These are phyloP conservation scores for Moricandia moricandioides DNA, from an alignment of 345 rosid species.

Conservation along the genomic window DNA sequence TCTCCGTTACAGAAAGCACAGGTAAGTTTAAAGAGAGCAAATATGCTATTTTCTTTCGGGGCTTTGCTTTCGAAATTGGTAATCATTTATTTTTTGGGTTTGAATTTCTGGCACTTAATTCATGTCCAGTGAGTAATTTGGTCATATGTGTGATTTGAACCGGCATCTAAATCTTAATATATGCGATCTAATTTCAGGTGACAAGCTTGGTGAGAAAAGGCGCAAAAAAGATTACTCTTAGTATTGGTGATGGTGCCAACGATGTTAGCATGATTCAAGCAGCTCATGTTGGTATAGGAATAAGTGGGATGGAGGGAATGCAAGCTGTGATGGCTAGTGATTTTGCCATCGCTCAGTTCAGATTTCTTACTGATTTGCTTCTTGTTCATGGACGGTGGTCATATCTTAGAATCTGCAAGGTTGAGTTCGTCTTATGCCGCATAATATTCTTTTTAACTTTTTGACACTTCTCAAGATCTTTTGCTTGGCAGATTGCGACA, in stretches of 20 bases:
- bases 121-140: background rate
- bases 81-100: background rate
- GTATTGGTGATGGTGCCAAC: slow-evolving; percentile 99
- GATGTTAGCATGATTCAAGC: slow-evolving; percentile 99
- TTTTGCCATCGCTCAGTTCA: slow-evolving; percentile 96
- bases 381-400: slow-evolving; percentile 99
- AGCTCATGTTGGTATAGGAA: slow-evolving; percentile 96
- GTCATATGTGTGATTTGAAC: background rate
- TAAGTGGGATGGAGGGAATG: slow-evolving; percentile 97
- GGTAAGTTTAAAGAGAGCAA: slow-evolving; percentile 44
- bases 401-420: slow-evolving; percentile 97
- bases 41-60: background rate
- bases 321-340: slow-evolving; percentile 99
- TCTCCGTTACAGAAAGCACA: slow-evolving; percentile 99
- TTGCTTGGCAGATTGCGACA: background rate
- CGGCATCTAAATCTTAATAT: background rate
- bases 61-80: background rate
- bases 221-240: slow-evolving; percentile 85
- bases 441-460: background rate
- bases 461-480: background rate
- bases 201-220: slow-evolving; percentile 93
- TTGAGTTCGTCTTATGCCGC: slow-evolving; percentile 17
- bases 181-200: slow-evolving; percentile 48
- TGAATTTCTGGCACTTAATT: background rate
- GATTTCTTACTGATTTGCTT: slow-evolving; percentile 82